Percentiles rank a stretch among this genome's conserved stretches.
Conservation (phyloP, 2,329 filamentous ascomycete species). For the Xylariaceae sp. region DNA sequence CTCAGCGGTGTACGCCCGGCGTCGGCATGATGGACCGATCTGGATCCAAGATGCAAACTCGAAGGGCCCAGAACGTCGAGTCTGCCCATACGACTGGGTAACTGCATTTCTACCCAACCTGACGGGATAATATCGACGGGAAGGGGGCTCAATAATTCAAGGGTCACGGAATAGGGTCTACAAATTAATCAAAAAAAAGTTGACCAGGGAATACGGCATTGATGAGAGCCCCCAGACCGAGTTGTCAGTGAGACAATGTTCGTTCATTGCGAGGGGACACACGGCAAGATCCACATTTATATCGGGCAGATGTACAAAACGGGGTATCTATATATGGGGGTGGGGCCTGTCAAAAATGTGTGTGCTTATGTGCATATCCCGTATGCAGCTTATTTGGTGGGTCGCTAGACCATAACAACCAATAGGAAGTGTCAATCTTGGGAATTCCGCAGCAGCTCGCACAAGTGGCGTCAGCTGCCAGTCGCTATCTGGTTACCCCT, state of each 20-base stretch:
- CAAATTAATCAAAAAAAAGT: background rate
- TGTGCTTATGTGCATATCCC: background rate
- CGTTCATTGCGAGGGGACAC: no score
- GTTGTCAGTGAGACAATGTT: no score
- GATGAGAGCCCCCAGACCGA: no score
- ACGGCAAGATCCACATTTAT: no score
- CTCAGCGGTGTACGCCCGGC: conserved; percentile 5
- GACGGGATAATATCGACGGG: background rate
- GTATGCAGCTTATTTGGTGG: background rate
- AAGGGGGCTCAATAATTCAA: background rate
- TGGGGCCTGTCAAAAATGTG: background rate
- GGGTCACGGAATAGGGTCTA: background rate
- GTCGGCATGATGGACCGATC: conserved; percentile 11
- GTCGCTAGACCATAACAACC: background rate
- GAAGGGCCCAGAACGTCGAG: conserved; percentile 1
- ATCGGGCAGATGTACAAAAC: background rate
- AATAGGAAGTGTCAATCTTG: background rate
- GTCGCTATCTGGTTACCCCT: background rate
- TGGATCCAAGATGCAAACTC: conserved; percentile 2
- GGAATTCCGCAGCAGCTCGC: background rate
- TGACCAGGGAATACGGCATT: no score
- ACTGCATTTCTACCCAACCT: background rate
- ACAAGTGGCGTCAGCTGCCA: background rate
- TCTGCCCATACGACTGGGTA: background rate
- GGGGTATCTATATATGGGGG: background rate